A percentile compares a stretch with the other conserved stretches of the same genome.
These are phyloP conservation scores for Omphalotus guepiniiformis DNA, from an alignment of 768 basidiomycete species.

Conservation along the genomic window DNA sequence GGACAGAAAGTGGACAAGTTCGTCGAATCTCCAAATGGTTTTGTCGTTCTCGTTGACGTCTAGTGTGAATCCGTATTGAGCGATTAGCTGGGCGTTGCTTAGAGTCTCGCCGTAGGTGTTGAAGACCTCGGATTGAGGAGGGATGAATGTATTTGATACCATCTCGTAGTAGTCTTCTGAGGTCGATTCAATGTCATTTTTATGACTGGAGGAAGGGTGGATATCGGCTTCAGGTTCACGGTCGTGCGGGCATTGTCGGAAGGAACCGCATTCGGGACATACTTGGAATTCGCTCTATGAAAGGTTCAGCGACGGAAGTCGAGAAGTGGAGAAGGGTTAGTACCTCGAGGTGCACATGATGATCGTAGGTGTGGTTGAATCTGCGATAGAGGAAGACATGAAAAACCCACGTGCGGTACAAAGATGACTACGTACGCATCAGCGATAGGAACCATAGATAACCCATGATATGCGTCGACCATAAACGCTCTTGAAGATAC, in stretches of 20 bases:
- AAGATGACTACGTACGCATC: slow-evolving; percentile 54
- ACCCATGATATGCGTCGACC: slow-evolving; percentile 74
- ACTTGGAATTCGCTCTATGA: slow-evolving; percentile 69
- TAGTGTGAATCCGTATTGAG: slow-evolving; percentile 70
- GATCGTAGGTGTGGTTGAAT: slow-evolving; percentile 68
- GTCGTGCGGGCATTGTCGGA: slow-evolving; percentile 64
- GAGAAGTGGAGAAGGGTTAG: slow-evolving; percentile 10
- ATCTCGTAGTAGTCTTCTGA: slow-evolving; percentile 55
- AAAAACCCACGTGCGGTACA: neutral
- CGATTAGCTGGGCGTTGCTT: slow-evolving; percentile 61
- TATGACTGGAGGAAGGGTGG: neutral
- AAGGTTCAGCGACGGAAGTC: neutral
- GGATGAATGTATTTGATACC: slow-evolving; percentile 53
- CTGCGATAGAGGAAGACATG: slow-evolving; percentile 28
- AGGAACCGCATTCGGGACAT: slow-evolving; percentile 66
- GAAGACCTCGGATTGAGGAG: slow-evolving; percentile 54
- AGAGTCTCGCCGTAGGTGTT: slow-evolving; percentile 74
- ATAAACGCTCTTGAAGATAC: slow-evolving; percentile 83
- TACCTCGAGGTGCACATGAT: slow-evolving; percentile 75
- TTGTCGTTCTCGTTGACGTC: slow-evolving; percentile 67
- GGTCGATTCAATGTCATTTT: neutral
- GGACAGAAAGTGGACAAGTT: slow-evolving; percentile 22
- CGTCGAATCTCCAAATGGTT: slow-evolving; percentile 38
- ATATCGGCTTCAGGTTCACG: slow-evolving; percentile 34
- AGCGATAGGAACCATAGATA: slow-evolving; percentile 83